Percentiles rank a stretch among this genome's conserved stretches.
Conservation (phyloP, 805 yeast genomes). For the Tetrapisispora phaffii region DNA sequence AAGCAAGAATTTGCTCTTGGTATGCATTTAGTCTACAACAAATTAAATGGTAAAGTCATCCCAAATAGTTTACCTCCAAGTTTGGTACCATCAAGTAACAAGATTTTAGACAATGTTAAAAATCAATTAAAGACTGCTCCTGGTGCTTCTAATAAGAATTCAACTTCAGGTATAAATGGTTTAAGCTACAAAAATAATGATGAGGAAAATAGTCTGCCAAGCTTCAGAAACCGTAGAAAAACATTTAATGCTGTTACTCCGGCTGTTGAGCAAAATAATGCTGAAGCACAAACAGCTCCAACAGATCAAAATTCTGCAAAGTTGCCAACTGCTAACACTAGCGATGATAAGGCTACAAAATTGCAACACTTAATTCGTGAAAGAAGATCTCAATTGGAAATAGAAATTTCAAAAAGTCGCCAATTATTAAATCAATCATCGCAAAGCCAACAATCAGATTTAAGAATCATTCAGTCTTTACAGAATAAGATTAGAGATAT, state of each 20-base stretch:
- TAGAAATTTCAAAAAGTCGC: neutral
- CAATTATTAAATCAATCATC: conserved; percentile 2
- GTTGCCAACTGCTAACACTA: neutral
- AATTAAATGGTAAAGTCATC: conserved; percentile 74
- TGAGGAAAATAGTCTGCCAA: conserved; percentile 57
- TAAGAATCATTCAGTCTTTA: conserved; percentile 51
- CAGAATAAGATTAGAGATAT: conserved; percentile 46
- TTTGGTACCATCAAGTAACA: conserved; percentile 75
- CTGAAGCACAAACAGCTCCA: neutral
- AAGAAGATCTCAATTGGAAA: conserved; percentile 6
- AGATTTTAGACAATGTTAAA: conserved; percentile 52
- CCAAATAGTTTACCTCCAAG: conserved; percentile 81
- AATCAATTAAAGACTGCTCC: conserved; percentile 10
- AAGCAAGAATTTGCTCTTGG: conserved; percentile 91
- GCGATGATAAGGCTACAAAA: conserved; percentile 4
- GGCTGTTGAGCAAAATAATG: neutral
- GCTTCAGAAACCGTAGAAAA: conserved; percentile 42
- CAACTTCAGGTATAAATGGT: conserved; percentile 12
- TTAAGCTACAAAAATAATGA: conserved; percentile 67
- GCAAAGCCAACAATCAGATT: conserved; percentile 22
- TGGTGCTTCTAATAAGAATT: neutral
- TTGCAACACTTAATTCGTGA: conserved; percentile 21
- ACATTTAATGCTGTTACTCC: conserved; percentile 1
- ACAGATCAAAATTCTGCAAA: neutral
- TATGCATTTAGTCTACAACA: conserved; percentile 88